Conservation (phyloP, 2,329 filamentous ascomycete genomes). For the Cladosporium colombiae region DNA sequence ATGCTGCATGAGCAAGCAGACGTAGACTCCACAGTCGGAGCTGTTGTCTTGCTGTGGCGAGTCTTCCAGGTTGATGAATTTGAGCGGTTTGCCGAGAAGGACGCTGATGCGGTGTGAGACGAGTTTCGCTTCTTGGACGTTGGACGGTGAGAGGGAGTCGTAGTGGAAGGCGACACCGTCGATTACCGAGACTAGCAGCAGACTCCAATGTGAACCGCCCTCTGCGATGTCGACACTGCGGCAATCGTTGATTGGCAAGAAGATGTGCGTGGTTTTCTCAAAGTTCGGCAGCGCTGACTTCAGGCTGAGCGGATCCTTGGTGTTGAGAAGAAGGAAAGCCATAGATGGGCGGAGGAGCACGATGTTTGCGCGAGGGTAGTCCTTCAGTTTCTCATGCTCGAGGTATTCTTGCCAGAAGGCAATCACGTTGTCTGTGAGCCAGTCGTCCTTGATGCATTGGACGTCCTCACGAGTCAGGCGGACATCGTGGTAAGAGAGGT, state of each 20-base stretch:
- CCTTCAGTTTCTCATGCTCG: constrained; percentile 80
- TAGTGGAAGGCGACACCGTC: constrained; percentile 96
- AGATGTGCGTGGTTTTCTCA: constrained; percentile 79
- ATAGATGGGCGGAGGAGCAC: constrained; percentile 89
- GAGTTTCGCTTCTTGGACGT: constrained; percentile 70
- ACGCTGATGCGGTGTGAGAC: constrained; percentile 69
- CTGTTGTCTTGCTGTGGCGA: constrained; percentile 89
- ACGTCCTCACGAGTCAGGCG: constrained; percentile 87
- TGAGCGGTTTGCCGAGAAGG: constrained; percentile 66
- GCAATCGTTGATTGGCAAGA: constrained; percentile 92
- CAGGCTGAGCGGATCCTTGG: constrained; percentile 57
- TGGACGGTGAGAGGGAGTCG: constrained; percentile 77
- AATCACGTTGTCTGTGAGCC: constrained; percentile 97
- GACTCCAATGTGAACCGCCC: constrained; percentile 90
- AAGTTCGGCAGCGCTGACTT: constrained; percentile 78
- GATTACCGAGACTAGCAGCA: constrained; percentile 83
- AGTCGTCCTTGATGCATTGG: constrained; percentile 84
- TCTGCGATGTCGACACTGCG: constrained; percentile 75
- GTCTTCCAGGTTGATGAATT: constrained; percentile 81
- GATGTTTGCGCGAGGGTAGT: constrained; percentile 81
- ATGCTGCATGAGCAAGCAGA: constrained; percentile 93
- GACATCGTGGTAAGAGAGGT: constrained; percentile 63
- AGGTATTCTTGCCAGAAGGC: constrained; percentile 98
- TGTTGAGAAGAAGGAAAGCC: constrained; percentile 87
- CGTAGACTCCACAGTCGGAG: constrained; percentile 92